Evolutionary conservation across 768 basidiomycete species (phyloP).

Genomic region (Pulveroboletus sp.): DNA sequence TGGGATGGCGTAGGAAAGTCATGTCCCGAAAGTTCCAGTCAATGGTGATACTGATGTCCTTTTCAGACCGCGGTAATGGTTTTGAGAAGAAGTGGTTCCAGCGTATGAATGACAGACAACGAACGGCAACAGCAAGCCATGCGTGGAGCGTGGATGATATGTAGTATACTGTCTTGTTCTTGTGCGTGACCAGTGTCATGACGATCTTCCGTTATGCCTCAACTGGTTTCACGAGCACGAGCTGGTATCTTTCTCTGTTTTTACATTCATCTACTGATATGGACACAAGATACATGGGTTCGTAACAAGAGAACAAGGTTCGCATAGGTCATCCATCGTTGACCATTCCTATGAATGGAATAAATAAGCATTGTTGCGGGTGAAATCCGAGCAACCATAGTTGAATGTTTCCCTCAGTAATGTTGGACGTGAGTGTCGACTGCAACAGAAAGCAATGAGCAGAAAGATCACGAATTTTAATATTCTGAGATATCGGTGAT

Average conservation of each 20-base stretch:
- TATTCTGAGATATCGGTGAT: slow-evolving; percentile 31
- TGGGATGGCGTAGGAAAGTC: slow-evolving; percentile 94
- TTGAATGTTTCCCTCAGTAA: slow-evolving; percentile 11
- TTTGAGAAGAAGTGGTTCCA: slow-evolving; percentile 95
- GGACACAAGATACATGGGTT: background rate
- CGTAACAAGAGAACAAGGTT: slow-evolving; percentile 2
- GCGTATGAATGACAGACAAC: slow-evolving; percentile 67
- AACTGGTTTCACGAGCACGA: too few species aligned
- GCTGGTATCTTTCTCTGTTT: background rate
- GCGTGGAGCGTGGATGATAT: slow-evolving; percentile 92
- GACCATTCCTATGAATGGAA: slow-evolving; percentile 9
- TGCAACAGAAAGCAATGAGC: slow-evolving; percentile 5
- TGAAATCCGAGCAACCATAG: slow-evolving; percentile 12
- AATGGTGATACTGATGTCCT: slow-evolving; percentile 2
- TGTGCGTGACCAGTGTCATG: background rate
- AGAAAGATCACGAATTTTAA: slow-evolving; percentile 15
- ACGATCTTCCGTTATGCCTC: background rate
- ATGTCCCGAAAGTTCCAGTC: background rate
- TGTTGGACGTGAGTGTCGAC: slow-evolving; percentile 8
- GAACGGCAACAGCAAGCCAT: slow-evolving; percentile 69
- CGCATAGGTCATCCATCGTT: slow-evolving; percentile 3
- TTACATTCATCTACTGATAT: background rate
- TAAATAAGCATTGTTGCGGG: slow-evolving; percentile 21
- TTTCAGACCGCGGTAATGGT: slow-evolving; percentile 81
- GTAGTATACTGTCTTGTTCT: slow-evolving; percentile 39